Base-by-base conservation (phyloP, 129 eudicot species). In the Flaveria sonorensis region DNA sequence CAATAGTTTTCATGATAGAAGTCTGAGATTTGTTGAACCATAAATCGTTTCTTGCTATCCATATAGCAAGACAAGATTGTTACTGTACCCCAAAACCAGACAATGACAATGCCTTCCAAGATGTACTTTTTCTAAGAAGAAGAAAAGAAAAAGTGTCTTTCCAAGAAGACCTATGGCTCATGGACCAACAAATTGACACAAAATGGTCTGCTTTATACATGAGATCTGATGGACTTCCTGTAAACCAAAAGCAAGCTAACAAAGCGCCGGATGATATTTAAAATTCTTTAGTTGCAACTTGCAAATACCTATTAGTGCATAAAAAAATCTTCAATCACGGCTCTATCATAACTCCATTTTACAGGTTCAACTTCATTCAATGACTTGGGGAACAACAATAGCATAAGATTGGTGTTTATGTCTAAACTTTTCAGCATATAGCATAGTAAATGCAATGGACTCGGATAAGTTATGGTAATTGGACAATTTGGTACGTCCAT, bases 371-470 rank as follows among this genome's bases (percentile, higher is more conserved):
- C 18, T 43, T 7, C 64, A 57, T 57, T 57, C 64, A 57, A 7
- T 19, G 32, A 18, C 64, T 57, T 57, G 14, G 3, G 26, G 20
- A 20, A 57, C 28, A 57, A 19, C 72, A 50, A 50, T 1, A 50
- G 7, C 56, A 15, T 50, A 67, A 18, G 30, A 42, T 19, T 67
- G 23, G 18, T 67, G 32, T n/a, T 42, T 42, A 68, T 43, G 72
- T 0, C 20, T 19, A 43, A 18, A 68, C 19, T 7, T 19, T 18
- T 19, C 32, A 40, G 43, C 11, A 40, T 69, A 23, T 69, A 10
- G 30, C 74, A 70, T 47, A 21, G 40, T 70, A 70, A 23, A 47
- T 13, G 36, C 50, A 70, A 69, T 45, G 18, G 7, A 69, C 42
- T 12, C 12, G 19, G 12, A 3, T 20, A 40, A 68, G 36, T 21